Evolutionary conservation across 192 early-diverging fungal genomes (phyloP), one percentile per base, ranked within the genome.

Genomic region (Phycomyces blakesleeanus): DNA sequence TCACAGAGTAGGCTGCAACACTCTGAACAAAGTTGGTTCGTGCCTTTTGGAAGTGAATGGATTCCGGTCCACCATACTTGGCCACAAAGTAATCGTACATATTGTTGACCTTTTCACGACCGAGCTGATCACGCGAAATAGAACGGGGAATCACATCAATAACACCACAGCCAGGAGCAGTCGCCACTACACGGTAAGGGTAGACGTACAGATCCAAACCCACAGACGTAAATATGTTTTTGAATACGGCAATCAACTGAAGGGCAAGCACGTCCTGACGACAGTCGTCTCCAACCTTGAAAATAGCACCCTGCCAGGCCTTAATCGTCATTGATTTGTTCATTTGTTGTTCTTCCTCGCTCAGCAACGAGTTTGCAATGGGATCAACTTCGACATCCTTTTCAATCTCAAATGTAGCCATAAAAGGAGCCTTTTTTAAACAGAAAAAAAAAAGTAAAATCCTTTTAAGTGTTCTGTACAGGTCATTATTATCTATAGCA

Each of bases 221-320:
- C 22, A 89, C 87, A 34, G 84, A 87, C 0, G 88, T 85, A 57
- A 96, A 95, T 50, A 99, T 96, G 76, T 90, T 93, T 67, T 98
- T 97, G 80, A 97, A 99, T 37, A 96, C 87, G 0, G 91, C 91
- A 78, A 99, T 97, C 66, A 99, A 80, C 79, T 99, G 97, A 53
- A 99, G 74, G 3, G 97, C 96, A 64, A 99, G 81, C 18, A 99
- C 91, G 72, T 99, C 97, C 76, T 99, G 97, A 27, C 97, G 87
- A 78, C 97, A 99, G 77, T 99, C 96, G 64, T 99, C 97, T 60
- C 97, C 97, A 49, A 99, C 96, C 83, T 99, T 99, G 84, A 99
- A 99, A 61, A 99, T 99, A 1, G 93, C 89, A 5, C 90, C 89
- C 69, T 93, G 87, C 77, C 90, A 87, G 3, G 86, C 79, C 63